Conservation (phyloP, 2,329 filamentous ascomycete species). For the Capronia coronata region DNA sequence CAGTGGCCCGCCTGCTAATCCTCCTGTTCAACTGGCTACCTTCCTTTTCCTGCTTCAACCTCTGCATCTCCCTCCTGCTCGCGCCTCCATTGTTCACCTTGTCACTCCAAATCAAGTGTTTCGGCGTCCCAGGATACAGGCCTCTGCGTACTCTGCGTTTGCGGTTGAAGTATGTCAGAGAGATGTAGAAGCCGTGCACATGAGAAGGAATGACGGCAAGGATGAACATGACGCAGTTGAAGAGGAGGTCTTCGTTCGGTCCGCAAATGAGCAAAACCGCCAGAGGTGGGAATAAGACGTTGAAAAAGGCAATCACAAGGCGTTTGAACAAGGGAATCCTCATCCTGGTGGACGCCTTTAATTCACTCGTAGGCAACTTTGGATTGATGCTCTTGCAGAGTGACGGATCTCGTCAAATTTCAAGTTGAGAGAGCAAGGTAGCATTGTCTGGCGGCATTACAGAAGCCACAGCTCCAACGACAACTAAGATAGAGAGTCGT, state of each 20-base stretch:
- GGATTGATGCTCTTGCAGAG: too few species aligned
- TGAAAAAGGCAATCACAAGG: slow-evolving; percentile 34
- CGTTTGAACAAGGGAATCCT: slow-evolving; percentile 31
- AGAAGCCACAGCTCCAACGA: too few species aligned
- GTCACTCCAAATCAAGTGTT: slow-evolving; percentile 34
- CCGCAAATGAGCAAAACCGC: slow-evolving; percentile 36
- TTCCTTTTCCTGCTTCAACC: slow-evolving; percentile 29
- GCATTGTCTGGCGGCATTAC: too few species aligned
- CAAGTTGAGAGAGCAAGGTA: too few species aligned
- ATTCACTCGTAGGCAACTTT: too few species aligned
- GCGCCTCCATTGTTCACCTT: slow-evolving; percentile 36
- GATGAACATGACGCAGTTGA: slow-evolving; percentile 38
- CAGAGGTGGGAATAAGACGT: slow-evolving; percentile 38
- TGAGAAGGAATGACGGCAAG: slow-evolving; percentile 38
- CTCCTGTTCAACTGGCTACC: slow-evolving; percentile 12
- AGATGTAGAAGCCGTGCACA: slow-evolving; percentile 40
- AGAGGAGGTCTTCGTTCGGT: slow-evolving; percentile 32
- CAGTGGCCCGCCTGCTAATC: slow-evolving; percentile 1
- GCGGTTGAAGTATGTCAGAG: slow-evolving; percentile 37
- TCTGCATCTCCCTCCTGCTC: slow-evolving; percentile 31
- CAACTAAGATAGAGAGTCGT: too few species aligned
- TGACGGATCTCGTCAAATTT: too few species aligned
- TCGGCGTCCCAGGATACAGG: slow-evolving; percentile 34
- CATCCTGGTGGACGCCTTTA: slow-evolving; percentile 17
- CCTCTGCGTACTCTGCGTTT: slow-evolving; percentile 36